phyloP scores from a whole-genome alignment of 2,329 filamentous ascomycete species.

The Fusarium subtropicale region DNA sequence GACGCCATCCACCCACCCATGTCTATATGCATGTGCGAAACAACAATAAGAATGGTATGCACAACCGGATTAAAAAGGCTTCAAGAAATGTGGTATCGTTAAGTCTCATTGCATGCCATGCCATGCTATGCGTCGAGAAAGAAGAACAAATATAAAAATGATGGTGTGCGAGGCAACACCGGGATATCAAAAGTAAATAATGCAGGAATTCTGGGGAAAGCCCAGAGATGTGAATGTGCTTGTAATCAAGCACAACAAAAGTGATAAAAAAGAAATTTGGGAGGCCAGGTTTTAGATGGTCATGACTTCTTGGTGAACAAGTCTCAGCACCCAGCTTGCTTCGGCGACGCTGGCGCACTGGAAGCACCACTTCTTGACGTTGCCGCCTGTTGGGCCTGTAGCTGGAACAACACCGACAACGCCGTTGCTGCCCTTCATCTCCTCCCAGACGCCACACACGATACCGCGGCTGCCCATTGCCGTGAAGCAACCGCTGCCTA shows the following conservation, averaged over 20 bases:
- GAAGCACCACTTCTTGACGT: conserved; percentile 73
- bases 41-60: conserved; percentile 32
- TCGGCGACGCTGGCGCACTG: conserved; percentile 66
- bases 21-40: conserved; percentile 42
- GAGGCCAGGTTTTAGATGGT: conserved; percentile 46
- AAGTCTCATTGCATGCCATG: conserved; percentile 8
- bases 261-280: conserved; percentile 5
- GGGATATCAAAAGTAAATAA: conserved; percentile 45
- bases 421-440: conserved; percentile 72
- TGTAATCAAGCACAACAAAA: conserved; percentile 21
- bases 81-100: conserved; percentile 39
- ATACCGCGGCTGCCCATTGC: conserved; percentile 86
- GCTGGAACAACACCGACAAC: conserved; percentile 64
- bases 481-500: conserved; percentile 87
- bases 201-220: conserved; percentile 10
- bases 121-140: conserved; percentile 15
- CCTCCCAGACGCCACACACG: conserved; percentile 88
- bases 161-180: conserved; percentile 31
- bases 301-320: conserved; percentile 68
- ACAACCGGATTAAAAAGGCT: conserved; percentile 22
- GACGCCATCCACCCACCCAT: conserved; percentile 40
- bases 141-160: conserved; percentile 15
- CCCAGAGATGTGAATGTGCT: conserved; percentile 12
- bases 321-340: conserved; percentile 66
- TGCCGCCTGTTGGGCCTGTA: conserved; percentile 64